Evolutionary conservation across 2,329 filamentous ascomycete species (phyloP), one percentile per base, ranked within the genome.

Genomic region (Trichophyton schoenleinii): DNA sequence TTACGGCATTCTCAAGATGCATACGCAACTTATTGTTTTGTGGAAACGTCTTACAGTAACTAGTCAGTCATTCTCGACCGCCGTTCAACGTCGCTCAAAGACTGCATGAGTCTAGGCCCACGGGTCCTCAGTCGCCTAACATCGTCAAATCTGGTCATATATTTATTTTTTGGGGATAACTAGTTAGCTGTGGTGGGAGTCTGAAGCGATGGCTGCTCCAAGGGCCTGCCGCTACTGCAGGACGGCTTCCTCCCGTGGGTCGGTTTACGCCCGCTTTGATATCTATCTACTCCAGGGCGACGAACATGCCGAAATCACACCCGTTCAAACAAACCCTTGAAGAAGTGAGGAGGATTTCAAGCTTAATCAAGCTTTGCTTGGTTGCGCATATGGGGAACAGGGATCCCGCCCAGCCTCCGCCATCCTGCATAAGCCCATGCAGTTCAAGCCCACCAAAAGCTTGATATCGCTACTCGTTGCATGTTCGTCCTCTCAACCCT

Each of bases 311-410:
- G 46, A 52, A 52, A 52, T 52, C 25, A 31, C 13, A 52, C 46
- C 46, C 46, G 46, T 52, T 13, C 46, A 13, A 28, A 15, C 46
- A 22, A 38, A 52, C 46, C 46, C 46, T 52, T 22, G 46, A 52
- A 28, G 28, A 55, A 7, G 13, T 28, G 22, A 52, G 18, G 11
- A 55, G n/a, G 28, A 34, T 55, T 55, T 55, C 52, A 55, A 55
- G 52, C 52, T 55, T 36, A 55, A 55, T 36, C 52, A 55, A 55
- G 52, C 52, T 55, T 55, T 55, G 25, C 52, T 55, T 36, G 52
- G 52, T 55, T 25, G 52, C 20, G 52, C 52, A 36, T 18, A 28
- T 20, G 31, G 20, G 25, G 52, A 44, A 55, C 52, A 55, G 25
- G 52, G 52, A 28, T 36, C 1, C 52, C 28, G 9, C 25, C 34